phyloP scores from a whole-genome alignment of 176 grass and related monocot genomes.

The Secale cereale region DNA sequence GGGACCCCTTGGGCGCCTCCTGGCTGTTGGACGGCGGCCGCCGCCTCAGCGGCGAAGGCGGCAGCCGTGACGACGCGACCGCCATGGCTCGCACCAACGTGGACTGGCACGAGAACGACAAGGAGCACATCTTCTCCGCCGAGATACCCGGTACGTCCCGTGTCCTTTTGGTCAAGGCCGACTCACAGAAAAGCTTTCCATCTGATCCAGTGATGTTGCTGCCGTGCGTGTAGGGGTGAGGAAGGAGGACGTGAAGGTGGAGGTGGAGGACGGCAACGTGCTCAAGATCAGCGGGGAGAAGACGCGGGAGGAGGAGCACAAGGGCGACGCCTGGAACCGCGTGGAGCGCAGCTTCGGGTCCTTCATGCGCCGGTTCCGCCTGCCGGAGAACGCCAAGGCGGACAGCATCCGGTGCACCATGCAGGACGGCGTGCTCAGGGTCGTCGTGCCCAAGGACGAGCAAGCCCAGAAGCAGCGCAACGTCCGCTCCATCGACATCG shows the following conservation, averaged over 20 bases:
- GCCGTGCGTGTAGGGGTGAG: constrained; percentile 4
- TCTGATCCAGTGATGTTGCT: neutral
- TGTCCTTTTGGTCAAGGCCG: neutral
- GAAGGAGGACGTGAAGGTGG: constrained; percentile 52
- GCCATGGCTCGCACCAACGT: constrained; percentile 32
- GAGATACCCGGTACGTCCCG: constrained; percentile 29
- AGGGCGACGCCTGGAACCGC: constrained; percentile 34
- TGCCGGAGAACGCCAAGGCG: constrained; percentile 28
- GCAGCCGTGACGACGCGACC: constrained; percentile 17
- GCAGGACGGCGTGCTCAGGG: constrained; percentile 44
- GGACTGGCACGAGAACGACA: constrained; percentile 46
- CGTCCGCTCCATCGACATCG: constrained; percentile 28
- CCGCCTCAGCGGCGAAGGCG: neutral
- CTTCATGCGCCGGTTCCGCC: constrained; percentile 35
- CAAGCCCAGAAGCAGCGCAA: neutral
- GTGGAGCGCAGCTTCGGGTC: constrained; percentile 39
- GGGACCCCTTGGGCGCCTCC: constrained; percentile 21
- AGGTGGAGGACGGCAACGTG: constrained; percentile 47
- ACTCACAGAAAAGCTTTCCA: neutral
- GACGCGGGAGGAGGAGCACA: constrained; percentile 35
- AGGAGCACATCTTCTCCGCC: constrained; percentile 38
- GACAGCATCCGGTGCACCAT: constrained; percentile 27
- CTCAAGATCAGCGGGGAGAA: constrained; percentile 47
- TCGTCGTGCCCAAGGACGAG: constrained; percentile 44
- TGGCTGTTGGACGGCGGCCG: constrained; percentile 3